Conservation (phyloP, 257 asterid species). For the Agastache rugosa region DNA sequence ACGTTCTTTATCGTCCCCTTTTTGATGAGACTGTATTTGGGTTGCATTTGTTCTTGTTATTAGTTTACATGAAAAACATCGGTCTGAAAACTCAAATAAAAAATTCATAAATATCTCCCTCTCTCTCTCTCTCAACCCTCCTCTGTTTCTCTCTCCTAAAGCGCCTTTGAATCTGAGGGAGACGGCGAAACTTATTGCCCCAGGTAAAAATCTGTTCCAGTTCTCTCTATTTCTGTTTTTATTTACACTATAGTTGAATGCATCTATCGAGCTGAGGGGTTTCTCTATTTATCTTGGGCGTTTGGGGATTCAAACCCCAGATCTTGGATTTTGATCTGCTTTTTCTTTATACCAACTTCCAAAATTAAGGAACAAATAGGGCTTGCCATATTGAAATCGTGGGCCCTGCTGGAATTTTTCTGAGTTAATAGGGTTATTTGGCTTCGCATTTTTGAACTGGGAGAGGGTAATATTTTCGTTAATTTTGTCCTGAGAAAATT, state of each 20-base stretch:
- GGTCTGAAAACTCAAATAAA: not conserved
- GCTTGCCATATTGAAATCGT: conserved; percentile 5
- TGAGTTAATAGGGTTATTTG: not conserved
- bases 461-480: not conserved
- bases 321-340: conserved; percentile 42
- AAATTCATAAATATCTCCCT: conserved; percentile 17
- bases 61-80: conserved; percentile 20
- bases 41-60: not conserved
- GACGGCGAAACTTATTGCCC: conserved; percentile 36
- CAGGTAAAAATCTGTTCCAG: conserved; percentile 34
- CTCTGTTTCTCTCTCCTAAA: conserved; percentile 28
- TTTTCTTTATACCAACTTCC: not conserved
- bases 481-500: conserved; percentile 5
- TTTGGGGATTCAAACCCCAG: conserved; percentile 35
- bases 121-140: conserved; percentile 20
- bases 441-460: conserved; percentile 34
- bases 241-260: conserved; percentile 1
- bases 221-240: conserved; percentile 13
- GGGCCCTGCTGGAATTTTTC: conserved; percentile 22
- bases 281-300: not conserved
- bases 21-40: not conserved
- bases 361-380: not conserved
- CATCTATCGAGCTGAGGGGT: not conserved
- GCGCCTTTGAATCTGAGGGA: conserved; percentile 41
- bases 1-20: not conserved